A percentile compares a stretch with the other conserved stretches of the same genome.
phyloP scores from a whole-genome alignment of 257 asterid species.

The Solanum appendiculatum region DNA sequence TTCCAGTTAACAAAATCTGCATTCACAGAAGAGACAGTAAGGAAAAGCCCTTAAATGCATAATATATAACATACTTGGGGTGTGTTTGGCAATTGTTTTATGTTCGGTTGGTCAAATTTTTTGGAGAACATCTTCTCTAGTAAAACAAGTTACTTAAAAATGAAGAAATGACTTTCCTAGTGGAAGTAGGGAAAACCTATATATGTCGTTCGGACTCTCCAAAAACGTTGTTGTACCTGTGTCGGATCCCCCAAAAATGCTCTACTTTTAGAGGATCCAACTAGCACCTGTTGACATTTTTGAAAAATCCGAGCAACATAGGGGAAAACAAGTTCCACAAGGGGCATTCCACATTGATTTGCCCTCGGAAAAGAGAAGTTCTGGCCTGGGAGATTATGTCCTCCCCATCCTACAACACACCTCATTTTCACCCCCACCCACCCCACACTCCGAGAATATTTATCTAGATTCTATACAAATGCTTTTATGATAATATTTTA shows the following conservation, averaged over 20 bases:
- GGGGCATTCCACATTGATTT: background rate
- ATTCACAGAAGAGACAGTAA: background rate
- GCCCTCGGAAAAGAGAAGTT: background rate
- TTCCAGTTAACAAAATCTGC: constrained; percentile 74
- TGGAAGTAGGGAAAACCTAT: background rate
- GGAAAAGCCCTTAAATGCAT: background rate
- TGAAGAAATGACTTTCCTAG: background rate
- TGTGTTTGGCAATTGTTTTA: background rate
- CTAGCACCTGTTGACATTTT: background rate
- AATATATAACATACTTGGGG: background rate
- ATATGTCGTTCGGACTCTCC: background rate
- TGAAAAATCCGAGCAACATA: background rate
- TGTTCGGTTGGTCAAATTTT: background rate
- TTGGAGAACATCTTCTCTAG: background rate
- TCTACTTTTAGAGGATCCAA: background rate
- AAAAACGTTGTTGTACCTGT: background rate
- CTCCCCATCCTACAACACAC: background rate
- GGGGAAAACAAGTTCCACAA: background rate
- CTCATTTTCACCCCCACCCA: background rate
- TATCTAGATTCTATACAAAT: background rate
- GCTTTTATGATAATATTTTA: background rate
- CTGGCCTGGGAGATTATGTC: background rate
- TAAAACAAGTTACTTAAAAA: background rate
- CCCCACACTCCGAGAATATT: background rate
- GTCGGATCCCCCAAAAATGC: background rate